Evolutionary conservation across 2,329 filamentous ascomycete species (phyloP), one percentile per base, ranked within the genome.

Genomic region (Fusarium guadeloupense): DNA sequence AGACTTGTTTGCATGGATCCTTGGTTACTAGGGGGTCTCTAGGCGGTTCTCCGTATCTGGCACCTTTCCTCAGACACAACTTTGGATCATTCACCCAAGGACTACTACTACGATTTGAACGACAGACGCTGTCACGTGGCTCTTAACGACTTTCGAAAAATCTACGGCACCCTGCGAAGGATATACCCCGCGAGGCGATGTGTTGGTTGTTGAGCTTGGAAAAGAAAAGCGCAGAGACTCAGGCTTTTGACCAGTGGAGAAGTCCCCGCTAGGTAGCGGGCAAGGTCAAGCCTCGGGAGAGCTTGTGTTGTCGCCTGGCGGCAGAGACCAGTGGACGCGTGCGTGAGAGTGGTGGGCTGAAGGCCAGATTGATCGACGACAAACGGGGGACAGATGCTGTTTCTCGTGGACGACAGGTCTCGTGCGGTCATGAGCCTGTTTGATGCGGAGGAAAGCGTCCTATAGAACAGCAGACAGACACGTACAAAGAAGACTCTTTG

Each of bases 141-240:
- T 74, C 74, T 74, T 72, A 70, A 73, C 68, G 69, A 73, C 66
- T 69, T 71, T 65, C 62, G 62, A 74, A 70, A 69, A 70, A 65
- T 71, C 66, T 66, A 73, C 67, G 73, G 72, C 75, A 75, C 72
- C 58, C 72, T 73, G 74, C 73, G 75, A 76, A 74, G 75, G 75
- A 76, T 76, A 76, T 76, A 76, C 75, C 75, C 74, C 72, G 71
- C 69, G 74, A 75, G 71, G 71, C 72, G 67, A 68, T 73, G 69
- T 72, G 73, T 71, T 64, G 62, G 73, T 75, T 73, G 72, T 72
- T 70, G 73, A 74, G 72, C 70, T 74, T 67, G 66, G 65, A 69
- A 65, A 62, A 65, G 56, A 65, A 64, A 67, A 64, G 65, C 71
- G 68, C 62, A 67, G 68, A 69, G 66, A 67, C 61, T 59, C 66